Evolutionary conservation across 1,284 basidiomycete genomes (phyloP).

Genomic region (Leccinum griseonigrum): DNA sequence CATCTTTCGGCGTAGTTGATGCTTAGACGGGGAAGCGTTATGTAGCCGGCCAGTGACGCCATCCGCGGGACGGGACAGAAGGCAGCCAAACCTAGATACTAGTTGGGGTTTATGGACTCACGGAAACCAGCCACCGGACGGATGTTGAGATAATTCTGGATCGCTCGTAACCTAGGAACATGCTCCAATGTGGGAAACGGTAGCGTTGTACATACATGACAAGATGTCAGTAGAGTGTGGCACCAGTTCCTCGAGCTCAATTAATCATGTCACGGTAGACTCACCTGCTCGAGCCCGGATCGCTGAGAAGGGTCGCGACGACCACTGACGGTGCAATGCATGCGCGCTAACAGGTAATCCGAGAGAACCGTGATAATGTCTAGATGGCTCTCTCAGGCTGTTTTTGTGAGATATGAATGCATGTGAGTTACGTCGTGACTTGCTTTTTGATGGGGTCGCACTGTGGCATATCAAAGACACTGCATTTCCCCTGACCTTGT

Average conservation of each 20-base stretch:
- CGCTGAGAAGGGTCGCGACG: background rate
- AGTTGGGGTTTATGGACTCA: constrained; percentile 3
- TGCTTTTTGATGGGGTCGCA: constrained; percentile 7
- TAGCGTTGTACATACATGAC: background rate
- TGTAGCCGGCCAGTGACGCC: background rate
- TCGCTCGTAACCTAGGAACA: constrained; percentile 18
- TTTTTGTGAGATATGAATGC: constrained; percentile 7
- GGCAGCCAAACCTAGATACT: background rate
- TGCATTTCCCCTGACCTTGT: constrained; percentile 1
- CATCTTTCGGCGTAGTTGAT: constrained; percentile 11
- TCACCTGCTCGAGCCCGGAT: constrained; percentile 1
- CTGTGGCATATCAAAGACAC: constrained; percentile 3
- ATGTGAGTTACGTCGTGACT: background rate
- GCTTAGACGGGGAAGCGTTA: constrained; percentile 3
- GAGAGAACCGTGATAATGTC: background rate
- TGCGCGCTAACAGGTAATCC: background rate
- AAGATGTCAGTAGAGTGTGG: background rate
- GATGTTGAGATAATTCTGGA: constrained; percentile 3
- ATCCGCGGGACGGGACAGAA: constrained; percentile 4
- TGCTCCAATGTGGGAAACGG: constrained; percentile 9
- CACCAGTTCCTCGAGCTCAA: background rate
- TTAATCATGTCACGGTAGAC: background rate
- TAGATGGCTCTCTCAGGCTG: background rate
- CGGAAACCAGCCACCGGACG: constrained; percentile 2
- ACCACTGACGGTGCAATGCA: background rate